Base-by-base conservation (phyloP, 176 grass and related monocot species). In the Bothriochloa decipiens region DNA sequence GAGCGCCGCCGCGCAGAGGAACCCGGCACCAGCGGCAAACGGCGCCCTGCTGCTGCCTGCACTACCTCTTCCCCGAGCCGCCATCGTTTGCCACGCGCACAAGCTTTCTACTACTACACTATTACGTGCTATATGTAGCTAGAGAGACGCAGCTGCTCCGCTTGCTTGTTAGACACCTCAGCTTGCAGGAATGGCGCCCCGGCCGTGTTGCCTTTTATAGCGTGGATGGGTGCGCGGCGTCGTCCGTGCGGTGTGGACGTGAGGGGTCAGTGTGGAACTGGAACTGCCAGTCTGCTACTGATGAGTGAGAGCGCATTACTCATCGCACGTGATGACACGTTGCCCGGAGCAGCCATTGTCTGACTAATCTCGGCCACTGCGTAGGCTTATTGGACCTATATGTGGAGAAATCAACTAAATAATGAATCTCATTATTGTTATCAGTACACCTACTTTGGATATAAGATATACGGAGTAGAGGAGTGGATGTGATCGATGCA, bases 51-150 rank as follows among this genome's bases (percentile, higher is more conserved):
- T 13, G 40, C 53, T 20, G 49, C 62, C 26, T 70, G 82, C 87
- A 65, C 52, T 20, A 65, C 78, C 43, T 82, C 83, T 86, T 89
- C 78, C 88, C 65, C 5, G 72, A 22, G 8, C 72, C 33, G 65
- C 83, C 88, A 84, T 2, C 4, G 3, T 8, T 37, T 23, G 25
- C 26, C 5, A 0, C 74, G 7, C 8, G 12, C 28, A 7, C 53
- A 18, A 0, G 41, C 49, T 49, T 16, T 0, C 17, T n/a, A n/a
- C 2, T 32, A 32, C 2, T 32, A 32, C 29, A 32, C 2, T 32
- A 32, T 1, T 32, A 32, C 29, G 29, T 2, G 29, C 1, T 45
- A 49, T 49, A 16, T 49, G 0, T 32, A 7, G 20, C 7, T 32
- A 17, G 60, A 70, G 78, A 22, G 53, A 80, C 8, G 8, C 78